Conservation (phyloP, 371 early-diverging fungal genomes). For the Choanephora cucurbitarum region DNA sequence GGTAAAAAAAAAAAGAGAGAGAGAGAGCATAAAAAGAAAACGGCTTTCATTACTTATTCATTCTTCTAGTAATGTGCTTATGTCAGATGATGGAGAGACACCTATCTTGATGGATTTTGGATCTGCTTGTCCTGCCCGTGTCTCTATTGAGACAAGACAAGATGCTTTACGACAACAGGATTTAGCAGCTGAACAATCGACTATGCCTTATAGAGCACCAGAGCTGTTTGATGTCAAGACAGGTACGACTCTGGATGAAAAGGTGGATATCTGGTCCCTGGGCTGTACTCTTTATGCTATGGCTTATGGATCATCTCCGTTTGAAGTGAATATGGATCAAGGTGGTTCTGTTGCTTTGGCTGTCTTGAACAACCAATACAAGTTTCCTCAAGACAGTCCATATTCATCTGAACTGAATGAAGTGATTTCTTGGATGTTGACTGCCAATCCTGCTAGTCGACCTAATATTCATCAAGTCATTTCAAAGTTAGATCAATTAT, state of each 20-base stretch:
- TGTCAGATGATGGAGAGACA: conserved; percentile 62
- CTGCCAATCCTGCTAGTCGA: conserved; percentile 56
- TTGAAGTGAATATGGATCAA: conserved; percentile 61
- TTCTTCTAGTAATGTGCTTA: conserved; percentile 56
- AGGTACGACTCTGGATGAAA: conserved; percentile 54
- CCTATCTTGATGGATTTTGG: conserved; percentile 77
- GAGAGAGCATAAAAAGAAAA: too few relatives aligned
- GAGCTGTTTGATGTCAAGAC: conserved; percentile 75
- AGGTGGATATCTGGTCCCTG: conserved; percentile 74
- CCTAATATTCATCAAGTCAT: conserved; percentile 50
- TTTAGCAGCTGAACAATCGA: conserved; percentile 63
- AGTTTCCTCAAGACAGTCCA: conserved; percentile 42
- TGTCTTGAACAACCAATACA: conserved; percentile 58
- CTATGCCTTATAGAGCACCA: conserved; percentile 76
- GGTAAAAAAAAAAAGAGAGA: too few relatives aligned
- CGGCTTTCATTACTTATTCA: too few relatives aligned
- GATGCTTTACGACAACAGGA: conserved; percentile 64
- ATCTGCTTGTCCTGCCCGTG: conserved; percentile 58
- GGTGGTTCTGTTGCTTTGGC: conserved; percentile 67
- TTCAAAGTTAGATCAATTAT: conserved; percentile 7
- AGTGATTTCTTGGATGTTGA: conserved; percentile 60
- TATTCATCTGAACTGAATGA: conserved; percentile 60
- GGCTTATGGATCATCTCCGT: conserved; percentile 69
- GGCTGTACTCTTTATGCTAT: conserved; percentile 73
- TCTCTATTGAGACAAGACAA: conserved; percentile 51